phyloP scores from a whole-genome alignment of 106 monocot genomes.

The Acorus gramineus region DNA sequence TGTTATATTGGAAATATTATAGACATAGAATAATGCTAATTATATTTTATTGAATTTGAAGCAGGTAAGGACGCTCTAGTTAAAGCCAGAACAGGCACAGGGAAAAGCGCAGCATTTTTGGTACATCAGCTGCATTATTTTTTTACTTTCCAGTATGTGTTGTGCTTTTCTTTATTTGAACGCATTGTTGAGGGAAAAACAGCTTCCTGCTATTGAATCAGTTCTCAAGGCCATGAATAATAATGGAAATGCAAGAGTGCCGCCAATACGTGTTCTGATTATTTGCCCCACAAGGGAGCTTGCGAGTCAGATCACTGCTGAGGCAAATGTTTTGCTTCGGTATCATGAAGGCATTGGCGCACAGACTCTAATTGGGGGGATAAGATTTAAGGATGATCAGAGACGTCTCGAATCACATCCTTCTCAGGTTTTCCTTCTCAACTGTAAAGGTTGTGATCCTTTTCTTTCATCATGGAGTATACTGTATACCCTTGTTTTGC shows the following conservation, averaged over 20 bases:
- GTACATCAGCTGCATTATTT: conserved; percentile 28
- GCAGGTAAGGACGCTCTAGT: conserved; percentile 87
- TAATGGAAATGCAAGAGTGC: conserved; percentile 27
- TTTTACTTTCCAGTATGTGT: neutral
- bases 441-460: no score
- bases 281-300: conserved; percentile 92
- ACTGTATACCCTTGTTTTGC: no score
- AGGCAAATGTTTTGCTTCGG: conserved; percentile 71
- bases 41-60: conserved; percentile 3
- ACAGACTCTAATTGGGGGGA: conserved; percentile 85
- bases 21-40: neutral
- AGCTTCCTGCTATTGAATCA: conserved; percentile 98
- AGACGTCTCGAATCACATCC: conserved; percentile 77
- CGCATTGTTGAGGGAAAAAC: conserved; percentile 46
- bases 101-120: conserved; percentile 85
- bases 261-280: conserved; percentile 62
- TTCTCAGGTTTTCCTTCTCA: conserved; percentile 57
- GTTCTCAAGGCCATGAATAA: conserved; percentile 44
- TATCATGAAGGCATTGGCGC: conserved; percentile 70
- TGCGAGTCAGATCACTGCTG: conserved; percentile 89
- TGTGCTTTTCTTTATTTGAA: conserved; percentile 9
- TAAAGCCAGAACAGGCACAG: conserved; percentile 87
- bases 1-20: no score
- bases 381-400: conserved; percentile 92
- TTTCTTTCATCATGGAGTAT: no score